Evolutionary conservation across 2,329 filamentous ascomycete species (phyloP).

Genomic region (Triangularia verruculosa): DNA sequence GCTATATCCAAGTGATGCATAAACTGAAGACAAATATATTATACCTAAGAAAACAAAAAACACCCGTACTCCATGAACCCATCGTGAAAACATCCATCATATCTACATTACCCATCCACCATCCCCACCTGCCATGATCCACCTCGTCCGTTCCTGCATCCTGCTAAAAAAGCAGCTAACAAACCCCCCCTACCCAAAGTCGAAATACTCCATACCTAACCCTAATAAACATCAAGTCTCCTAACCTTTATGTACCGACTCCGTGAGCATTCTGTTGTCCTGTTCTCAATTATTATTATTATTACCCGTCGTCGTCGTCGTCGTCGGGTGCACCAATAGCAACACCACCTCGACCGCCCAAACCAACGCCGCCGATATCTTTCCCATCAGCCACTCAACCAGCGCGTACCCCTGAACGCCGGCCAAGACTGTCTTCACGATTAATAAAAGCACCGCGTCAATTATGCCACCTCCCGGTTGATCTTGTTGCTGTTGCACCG

Average conservation of each 20-base stretch:
- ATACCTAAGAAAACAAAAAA: neutral
- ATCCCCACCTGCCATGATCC: neutral
- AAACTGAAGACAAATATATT: neutral
- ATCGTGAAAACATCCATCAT: neutral
- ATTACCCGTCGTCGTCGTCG: too few species aligned
- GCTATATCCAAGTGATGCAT: neutral
- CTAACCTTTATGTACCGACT: neutral
- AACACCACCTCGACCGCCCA: conserved; percentile 24
- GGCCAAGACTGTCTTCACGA: conserved; percentile 25
- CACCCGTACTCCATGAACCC: neutral
- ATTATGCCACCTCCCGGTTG: conserved; percentile 20
- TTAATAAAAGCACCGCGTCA: conserved; percentile 23
- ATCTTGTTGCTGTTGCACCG: neutral
- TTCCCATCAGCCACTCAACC: conserved; percentile 25
- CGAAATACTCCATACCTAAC: neutral
- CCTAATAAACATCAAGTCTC: neutral
- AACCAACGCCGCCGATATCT: conserved; percentile 22
- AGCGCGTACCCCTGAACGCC: conserved; percentile 24
- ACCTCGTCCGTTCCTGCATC: neutral
- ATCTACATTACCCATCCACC: neutral
- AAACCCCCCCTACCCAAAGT: neutral
- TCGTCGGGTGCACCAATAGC: conserved; percentile 21
- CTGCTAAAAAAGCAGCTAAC: neutral
- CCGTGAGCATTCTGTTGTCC: neutral
- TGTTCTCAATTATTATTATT: neutral